Evolutionary conservation across 2,329 filamentous ascomycete genomes (phyloP).

Genomic region (Exophiala dermatitidis): DNA sequence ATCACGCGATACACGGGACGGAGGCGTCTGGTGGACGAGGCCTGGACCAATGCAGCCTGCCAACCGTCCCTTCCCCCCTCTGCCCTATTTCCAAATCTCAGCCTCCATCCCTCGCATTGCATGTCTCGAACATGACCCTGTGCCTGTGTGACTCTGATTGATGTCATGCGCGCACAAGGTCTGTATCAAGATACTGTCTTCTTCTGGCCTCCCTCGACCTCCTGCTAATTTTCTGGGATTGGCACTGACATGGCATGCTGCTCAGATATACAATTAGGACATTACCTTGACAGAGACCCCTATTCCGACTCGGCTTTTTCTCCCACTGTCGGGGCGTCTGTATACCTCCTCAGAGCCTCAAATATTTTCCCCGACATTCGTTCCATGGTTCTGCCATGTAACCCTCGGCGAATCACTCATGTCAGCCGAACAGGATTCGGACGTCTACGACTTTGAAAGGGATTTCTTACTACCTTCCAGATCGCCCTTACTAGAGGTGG

Average conservation of each 20-base stretch:
- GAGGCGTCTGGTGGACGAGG: background rate
- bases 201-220: background rate
- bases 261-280: background rate
- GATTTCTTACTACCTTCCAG: conserved; percentile 12
- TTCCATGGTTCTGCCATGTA: conserved; percentile 13
- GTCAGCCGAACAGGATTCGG: conserved; percentile 14
- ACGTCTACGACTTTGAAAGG: conserved; percentile 14
- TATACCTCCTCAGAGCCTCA: too few species aligned
- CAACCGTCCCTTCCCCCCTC: background rate
- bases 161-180: background rate
- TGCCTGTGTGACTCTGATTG: background rate
- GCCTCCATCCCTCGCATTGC: conserved; percentile 1
- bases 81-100: background rate
- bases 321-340: too few species aligned
- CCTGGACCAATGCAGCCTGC: background rate
- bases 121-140: background rate
- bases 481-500: conserved; percentile 34
- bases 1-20: background rate
- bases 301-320: too few species aligned
- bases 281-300: too few species aligned
- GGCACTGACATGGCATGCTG: background rate
- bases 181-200: background rate
- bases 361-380: too few species aligned
- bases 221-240: background rate
- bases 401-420: conserved; percentile 13